Percentiles rank a stretch among this genome's conserved stretches.
These are phyloP conservation scores for Chlamydomonas sp. DNA, from an alignment of 139 green algal genomes.

Conservation along the genomic window DNA sequence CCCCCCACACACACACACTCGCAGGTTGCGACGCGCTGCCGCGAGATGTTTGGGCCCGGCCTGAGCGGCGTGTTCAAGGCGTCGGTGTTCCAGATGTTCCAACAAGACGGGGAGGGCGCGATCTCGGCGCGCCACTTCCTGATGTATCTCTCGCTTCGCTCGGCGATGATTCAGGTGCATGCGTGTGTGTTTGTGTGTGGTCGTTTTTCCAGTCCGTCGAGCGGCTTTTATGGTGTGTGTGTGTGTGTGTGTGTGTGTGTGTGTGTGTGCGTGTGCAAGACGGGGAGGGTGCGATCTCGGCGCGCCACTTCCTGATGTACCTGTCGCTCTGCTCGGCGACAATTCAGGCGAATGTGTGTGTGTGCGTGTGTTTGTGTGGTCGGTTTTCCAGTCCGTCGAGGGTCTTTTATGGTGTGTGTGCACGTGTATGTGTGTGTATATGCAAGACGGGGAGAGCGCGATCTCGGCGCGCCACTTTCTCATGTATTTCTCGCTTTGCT, in stretches of 20 bases:
- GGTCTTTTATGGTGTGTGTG: neutral
- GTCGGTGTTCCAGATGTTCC: constrained; percentile 49
- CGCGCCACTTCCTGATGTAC: constrained; percentile 49
- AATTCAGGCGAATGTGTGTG: constrained; percentile 35
- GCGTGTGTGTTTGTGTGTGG: too few relatives aligned
- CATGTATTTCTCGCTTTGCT: constrained; percentile 44
- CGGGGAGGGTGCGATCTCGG: constrained; percentile 41
- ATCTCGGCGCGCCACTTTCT: constrained; percentile 46
- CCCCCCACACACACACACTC: too few relatives aligned
- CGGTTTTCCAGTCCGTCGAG: neutral
- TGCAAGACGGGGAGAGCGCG: constrained; percentile 41
- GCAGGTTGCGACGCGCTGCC: constrained; percentile 42
- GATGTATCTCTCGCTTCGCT: constrained; percentile 44
- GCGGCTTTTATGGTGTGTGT: neutral
- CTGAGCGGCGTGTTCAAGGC: constrained; percentile 50
- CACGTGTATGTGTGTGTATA: too few relatives aligned
- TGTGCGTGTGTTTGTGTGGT: too few relatives aligned
- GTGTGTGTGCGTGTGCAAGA: too few relatives aligned
- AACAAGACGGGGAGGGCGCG: constrained; percentile 40
- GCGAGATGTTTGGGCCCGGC: constrained; percentile 32
- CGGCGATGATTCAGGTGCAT: constrained; percentile 39
- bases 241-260: too few relatives aligned
- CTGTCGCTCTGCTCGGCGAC: constrained; percentile 36
- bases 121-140: constrained; percentile 46
- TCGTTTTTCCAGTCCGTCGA: neutral